phyloP scores from a whole-genome alignment of 768 basidiomycete genomes.

The Trametes cinnabarina region DNA sequence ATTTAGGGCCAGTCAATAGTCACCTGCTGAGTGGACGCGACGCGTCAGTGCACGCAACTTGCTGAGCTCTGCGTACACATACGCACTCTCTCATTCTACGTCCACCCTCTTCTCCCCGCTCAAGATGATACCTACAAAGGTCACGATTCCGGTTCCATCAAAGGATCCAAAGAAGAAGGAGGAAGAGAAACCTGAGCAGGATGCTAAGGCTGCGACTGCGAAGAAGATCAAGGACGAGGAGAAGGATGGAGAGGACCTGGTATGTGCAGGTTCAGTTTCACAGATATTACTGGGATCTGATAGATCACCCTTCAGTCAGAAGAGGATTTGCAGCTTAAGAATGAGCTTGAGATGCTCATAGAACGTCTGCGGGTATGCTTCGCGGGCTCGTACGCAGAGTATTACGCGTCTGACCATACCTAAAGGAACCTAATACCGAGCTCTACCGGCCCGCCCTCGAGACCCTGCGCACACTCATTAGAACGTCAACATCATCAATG shows the following conservation, averaged over 20 bases:
- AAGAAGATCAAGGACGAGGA: conserved; percentile 39
- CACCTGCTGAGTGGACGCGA: conserved; percentile 18
- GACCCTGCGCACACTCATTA: conserved; percentile 87
- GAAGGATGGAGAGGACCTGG: conserved; percentile 69
- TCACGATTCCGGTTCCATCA: conserved; percentile 61
- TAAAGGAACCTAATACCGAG: conserved; percentile 81
- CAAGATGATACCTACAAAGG: conserved; percentile 49
- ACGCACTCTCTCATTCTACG: conserved; percentile 10
- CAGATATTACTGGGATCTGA: background rate
- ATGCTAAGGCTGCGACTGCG: conserved; percentile 41
- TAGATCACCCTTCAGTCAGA: conserved; percentile 61
- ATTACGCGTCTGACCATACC: conserved; percentile 18
- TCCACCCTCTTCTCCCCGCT: background rate
- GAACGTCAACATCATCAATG: conserved; percentile 98
- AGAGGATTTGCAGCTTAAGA: conserved; percentile 90
- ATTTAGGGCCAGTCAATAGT: background rate
- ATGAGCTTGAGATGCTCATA: conserved; percentile 94
- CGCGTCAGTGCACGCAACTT: conserved; percentile 16
- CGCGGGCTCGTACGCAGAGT: background rate
- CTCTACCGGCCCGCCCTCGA: conserved; percentile 91
- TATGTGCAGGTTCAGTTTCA: conserved; percentile 40
- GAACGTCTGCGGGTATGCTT: conserved; percentile 81
- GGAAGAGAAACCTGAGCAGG: conserved; percentile 48
- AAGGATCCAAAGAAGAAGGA: conserved; percentile 75
- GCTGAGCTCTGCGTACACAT: conserved; percentile 1